Conservation (phyloP, 2,329 filamentous ascomycete species). For the Neoscytalidium dimidiatum region DNA sequence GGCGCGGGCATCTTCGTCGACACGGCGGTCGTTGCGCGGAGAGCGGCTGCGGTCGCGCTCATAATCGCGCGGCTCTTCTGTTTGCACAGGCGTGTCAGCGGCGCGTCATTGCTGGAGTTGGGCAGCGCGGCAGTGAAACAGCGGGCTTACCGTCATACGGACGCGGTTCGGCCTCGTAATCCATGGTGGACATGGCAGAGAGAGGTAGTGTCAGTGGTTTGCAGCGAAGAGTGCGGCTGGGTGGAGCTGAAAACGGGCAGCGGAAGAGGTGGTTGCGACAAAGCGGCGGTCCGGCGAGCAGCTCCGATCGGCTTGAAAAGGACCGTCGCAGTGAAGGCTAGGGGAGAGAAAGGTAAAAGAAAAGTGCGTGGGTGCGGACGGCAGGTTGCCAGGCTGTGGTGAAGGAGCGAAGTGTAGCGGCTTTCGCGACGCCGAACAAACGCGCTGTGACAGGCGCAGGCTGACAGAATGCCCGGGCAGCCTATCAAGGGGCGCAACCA, state of each 20-base stretch:
- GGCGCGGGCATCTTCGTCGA: conserved; percentile 57
- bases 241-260: conserved; percentile 19
- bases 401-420: conserved; percentile 15
- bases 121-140: conserved; percentile 22
- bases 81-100: conserved; percentile 21
- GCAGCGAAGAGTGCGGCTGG: conserved; percentile 10
- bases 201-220: background rate
- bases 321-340: conserved; percentile 11
- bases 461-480: conserved; percentile 4
- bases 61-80: conserved; percentile 62
- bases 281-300: conserved; percentile 12
- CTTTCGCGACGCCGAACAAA: conserved; percentile 16
- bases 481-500: conserved; percentile 13
- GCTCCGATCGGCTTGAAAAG: conserved; percentile 15
- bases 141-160: conserved; percentile 62
- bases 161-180: conserved; percentile 67
- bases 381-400: conserved; percentile 15
- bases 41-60: conserved; percentile 68
- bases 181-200: conserved; percentile 51
- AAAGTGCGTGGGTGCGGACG: conserved; percentile 13
- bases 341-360: background rate
- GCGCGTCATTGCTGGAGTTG: conserved; percentile 17
- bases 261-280: conserved; percentile 19
- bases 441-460: conserved; percentile 15
- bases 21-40: conserved; percentile 55